Evolutionary conservation across 139 green algal species (phyloP).

Genomic region (Haematococcus sp.): DNA sequence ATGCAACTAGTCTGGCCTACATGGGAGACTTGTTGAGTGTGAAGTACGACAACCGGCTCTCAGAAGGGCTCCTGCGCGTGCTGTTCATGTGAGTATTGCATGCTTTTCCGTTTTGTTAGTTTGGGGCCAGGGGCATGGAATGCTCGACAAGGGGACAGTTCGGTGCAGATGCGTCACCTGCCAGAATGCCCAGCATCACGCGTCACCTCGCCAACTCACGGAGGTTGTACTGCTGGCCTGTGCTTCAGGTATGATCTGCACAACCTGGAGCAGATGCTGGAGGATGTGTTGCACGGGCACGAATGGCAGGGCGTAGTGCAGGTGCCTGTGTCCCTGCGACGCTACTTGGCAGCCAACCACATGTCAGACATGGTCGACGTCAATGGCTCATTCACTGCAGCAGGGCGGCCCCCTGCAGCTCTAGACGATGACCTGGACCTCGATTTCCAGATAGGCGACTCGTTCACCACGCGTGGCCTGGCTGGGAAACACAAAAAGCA

Average conservation of each 20-base stretch:
- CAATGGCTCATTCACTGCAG: not conserved
- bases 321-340: conserved; percentile 28
- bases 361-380: not conserved
- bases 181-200: no score
- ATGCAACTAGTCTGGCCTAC: conserved; percentile 43
- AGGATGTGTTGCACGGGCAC: conserved; percentile 39
- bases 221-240: no score
- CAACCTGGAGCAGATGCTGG: conserved; percentile 44
- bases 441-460: conserved; percentile 18
- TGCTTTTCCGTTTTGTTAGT: no score
- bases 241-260: conserved; percentile 20
- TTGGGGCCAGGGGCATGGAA: no score
- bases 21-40: conserved; percentile 36
- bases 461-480: not conserved
- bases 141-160: no score
- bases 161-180: no score
- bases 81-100: conserved; percentile 17
- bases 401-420: not conserved
- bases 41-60: conserved; percentile 20
- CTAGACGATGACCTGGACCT: conserved; percentile 3
- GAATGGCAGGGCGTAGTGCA: conserved; percentile 46
- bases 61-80: conserved; percentile 15
- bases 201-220: no score
- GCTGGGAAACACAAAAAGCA: conserved; percentile 8
- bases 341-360: conserved; percentile 21